Evolutionary conservation across 352 stramenopile species (phyloP).

Genomic region (Phytophthora aleatoria): DNA sequence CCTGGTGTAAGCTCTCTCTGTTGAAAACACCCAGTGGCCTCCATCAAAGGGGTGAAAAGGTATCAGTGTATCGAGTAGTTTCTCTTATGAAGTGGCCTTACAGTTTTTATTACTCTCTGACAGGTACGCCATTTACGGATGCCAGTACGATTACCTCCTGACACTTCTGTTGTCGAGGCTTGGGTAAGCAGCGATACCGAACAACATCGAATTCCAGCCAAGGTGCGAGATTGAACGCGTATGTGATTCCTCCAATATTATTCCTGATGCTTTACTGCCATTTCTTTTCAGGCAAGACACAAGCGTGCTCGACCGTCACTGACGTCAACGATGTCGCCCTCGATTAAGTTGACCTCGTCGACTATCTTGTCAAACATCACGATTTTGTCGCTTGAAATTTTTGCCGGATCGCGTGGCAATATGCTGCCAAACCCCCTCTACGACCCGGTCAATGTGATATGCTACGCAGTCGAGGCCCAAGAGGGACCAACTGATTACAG

Average conservation of each 20-base stretch:
- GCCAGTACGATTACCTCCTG: slow-evolving; percentile 44
- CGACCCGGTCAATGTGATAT: slow-evolving; percentile 67
- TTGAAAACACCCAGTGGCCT: slow-evolving; percentile 7
- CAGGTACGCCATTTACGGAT: slow-evolving; percentile 48
- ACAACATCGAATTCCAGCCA: slow-evolving; percentile 7
- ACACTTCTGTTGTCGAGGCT: slow-evolving; percentile 26
- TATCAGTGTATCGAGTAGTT: slow-evolving; percentile 7
- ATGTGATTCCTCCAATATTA: slow-evolving; percentile 3
- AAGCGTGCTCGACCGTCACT: slow-evolving; percentile 30
- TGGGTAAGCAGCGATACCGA: slow-evolving; percentile 38
- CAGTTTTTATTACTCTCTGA: neutral
- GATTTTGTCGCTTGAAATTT: slow-evolving; percentile 79
- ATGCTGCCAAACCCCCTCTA: slow-evolving; percentile 74
- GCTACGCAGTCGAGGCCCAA: slow-evolving; percentile 76
- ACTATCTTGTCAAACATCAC: slow-evolving; percentile 73
- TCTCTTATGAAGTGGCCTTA: slow-evolving; percentile 1
- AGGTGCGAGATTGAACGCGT: slow-evolving; percentile 26
- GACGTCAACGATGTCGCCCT: slow-evolving; percentile 20
- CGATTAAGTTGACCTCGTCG: slow-evolving; percentile 27
- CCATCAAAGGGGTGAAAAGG: slow-evolving; percentile 19
- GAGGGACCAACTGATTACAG: slow-evolving; percentile 62
- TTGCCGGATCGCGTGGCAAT: slow-evolving; percentile 54
- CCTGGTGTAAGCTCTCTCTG: slow-evolving; percentile 34
- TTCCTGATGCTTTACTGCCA: neutral
- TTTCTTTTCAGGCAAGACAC: slow-evolving; percentile 17